These are phyloP conservation scores for Endogone sp. DNA, from an alignment of 192 early-diverging fungal species.

Conservation along the genomic window DNA sequence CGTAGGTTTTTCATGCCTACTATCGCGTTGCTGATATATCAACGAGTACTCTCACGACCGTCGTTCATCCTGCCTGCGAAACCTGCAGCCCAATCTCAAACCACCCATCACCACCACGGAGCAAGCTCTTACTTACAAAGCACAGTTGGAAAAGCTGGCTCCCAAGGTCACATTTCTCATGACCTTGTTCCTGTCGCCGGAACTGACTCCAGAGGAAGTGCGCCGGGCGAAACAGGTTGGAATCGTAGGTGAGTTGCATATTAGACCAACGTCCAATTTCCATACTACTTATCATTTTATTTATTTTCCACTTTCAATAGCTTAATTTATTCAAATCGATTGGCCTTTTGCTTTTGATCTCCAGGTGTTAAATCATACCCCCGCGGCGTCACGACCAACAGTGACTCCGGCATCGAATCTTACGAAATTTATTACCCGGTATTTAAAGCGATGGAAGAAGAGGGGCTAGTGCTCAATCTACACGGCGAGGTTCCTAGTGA, in stretches of 20 bases:
- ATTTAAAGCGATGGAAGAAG: conserved; percentile 93
- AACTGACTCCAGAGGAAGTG: conserved; percentile 88
- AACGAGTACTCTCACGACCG: not conserved
- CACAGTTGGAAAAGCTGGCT: conserved; percentile 71
- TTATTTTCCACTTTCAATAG: not conserved
- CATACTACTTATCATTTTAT: not conserved
- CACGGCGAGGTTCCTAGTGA: conserved; percentile 95
- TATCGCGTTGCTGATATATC: not conserved
- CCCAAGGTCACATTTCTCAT: conserved; percentile 88
- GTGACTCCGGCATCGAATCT: conserved; percentile 89
- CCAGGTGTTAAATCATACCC: conserved; percentile 90
- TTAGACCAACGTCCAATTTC: no score
- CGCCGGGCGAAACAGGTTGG: conserved; percentile 78
- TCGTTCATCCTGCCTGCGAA: not conserved
- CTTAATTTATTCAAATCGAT: not conserved
- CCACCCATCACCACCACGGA: conserved; percentile 87
- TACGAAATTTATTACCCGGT: conserved; percentile 90
- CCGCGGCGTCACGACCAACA: conserved; percentile 97
- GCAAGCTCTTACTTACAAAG: conserved; percentile 83
- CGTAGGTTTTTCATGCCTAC: not conserved
- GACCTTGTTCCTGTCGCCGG: conserved; percentile 88
- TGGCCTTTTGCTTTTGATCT: not conserved
- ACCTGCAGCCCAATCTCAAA: conserved; percentile 81
- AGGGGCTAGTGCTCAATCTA: conserved; percentile 90
- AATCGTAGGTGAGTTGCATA: conserved; percentile 54